Percentiles rank a stretch among this genome's conserved stretches.
Evolutionary conservation across 139 green algal genomes (phyloP).

Genomic region (Chlorella sp.): DNA sequence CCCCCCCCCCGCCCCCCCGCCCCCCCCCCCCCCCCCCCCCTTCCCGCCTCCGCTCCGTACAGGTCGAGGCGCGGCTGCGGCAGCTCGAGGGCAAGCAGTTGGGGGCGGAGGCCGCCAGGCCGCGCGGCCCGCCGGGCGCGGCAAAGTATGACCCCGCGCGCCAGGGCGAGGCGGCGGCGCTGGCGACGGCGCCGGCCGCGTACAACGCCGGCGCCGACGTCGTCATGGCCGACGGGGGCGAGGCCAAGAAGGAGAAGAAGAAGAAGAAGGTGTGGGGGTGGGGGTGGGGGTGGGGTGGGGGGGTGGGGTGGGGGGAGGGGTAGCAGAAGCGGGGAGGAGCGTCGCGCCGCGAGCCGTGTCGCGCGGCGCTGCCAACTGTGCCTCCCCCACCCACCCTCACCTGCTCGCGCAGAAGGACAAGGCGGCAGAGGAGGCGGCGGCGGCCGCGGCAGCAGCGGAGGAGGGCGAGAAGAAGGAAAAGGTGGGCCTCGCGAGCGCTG

Average conservation of each 20-base stretch:
- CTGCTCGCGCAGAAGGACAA: slow-evolving; percentile 10
- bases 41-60: too few relatives aligned
- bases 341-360: too few relatives aligned
- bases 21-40: too few relatives aligned
- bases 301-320: too few relatives aligned
- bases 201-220: slow-evolving; percentile 89
- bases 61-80: slow-evolving; percentile 91
- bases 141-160: slow-evolving; percentile 73
- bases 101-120: slow-evolving; percentile 53
- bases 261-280: slow-evolving; percentile 46
- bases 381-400: background rate
- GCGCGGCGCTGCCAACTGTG: background rate
- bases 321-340: too few relatives aligned
- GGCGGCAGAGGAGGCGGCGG: slow-evolving; percentile 16
- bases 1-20: background rate
- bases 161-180: slow-evolving; percentile 43
- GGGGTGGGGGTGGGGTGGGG: too few relatives aligned
- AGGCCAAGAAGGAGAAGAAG: slow-evolving; percentile 58
- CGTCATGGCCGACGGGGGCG: slow-evolving; percentile 37
- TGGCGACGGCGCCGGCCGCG: slow-evolving; percentile 60
- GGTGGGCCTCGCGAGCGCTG: too few relatives aligned
- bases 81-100: slow-evolving; percentile 89
- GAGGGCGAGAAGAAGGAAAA: slow-evolving; percentile 42
- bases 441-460: slow-evolving; percentile 13
- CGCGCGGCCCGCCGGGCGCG: slow-evolving; percentile 44